Base-by-base conservation (phyloP, 495 filamentous ascomycete species). In the Xylaria telfairii region DNA sequence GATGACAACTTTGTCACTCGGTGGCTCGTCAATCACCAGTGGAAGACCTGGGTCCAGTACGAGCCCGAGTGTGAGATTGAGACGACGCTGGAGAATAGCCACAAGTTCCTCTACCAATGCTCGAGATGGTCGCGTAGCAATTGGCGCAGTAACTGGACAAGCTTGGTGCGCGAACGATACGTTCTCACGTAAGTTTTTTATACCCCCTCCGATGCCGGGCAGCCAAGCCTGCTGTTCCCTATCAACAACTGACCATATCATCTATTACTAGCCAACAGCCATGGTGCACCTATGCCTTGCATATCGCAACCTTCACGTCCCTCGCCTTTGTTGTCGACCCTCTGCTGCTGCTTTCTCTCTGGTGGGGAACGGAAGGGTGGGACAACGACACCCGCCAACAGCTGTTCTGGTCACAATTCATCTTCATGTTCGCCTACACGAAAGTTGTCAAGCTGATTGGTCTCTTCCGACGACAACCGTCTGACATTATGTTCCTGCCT, bases 1-100 rank as follows among this genome's bases (percentile, higher is more conserved):
- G 89, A 91, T 75, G 91, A 92, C 81, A 92, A 92, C 75, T 92
- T 88, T 75, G 85, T 87, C 71, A 92, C 91, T 0, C 85, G 90
- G 10, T 92, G 86, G 83, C 78, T 86, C 67, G 87, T 91, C 39
- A 77, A 75, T 41, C 73, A 82, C 59, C 81, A 84, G 21, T 91
- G 85, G 86, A 84, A 86, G 64, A 89, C 90, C 56, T 85, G 86
- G 71, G 85, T 92, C 71, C 90, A 92, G 77, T 86, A 89, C 76
- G 83, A 86, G 63, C 73, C 79, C 4, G 86, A 88, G 61, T 83
- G 87, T 28, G 81, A 86, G 53, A 83, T 92, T 44, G 82, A 86
- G 71, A 92, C 90, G 3, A 89, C 85, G 0, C 80, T 92, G 4
- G 90, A 89, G 54, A 80, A 81, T 30, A 76, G 80, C 51, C 78